Conservation (phyloP, 352 stramenopile genomes). For the Phytophthora palmivora region DNA sequence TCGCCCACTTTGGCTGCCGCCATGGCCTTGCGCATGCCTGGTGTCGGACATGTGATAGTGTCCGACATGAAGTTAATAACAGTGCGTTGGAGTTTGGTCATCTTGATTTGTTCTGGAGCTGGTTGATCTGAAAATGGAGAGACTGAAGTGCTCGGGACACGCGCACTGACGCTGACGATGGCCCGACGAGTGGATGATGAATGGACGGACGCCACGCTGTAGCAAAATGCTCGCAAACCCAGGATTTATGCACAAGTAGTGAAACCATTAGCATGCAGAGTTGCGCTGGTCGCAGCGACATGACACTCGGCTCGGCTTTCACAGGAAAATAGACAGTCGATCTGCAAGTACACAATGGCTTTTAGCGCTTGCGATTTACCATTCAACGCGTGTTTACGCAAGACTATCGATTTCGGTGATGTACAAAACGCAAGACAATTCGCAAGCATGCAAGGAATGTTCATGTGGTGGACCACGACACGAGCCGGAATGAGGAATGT, state of each 20-base stretch:
- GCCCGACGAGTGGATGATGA: conserved; percentile 14
- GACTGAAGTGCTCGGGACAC: conserved; percentile 1
- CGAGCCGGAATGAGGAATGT: conserved; percentile 24
- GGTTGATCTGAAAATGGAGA: conserved; percentile 26
- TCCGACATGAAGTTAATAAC: conserved; percentile 96
- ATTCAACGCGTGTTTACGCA: conserved; percentile 25
- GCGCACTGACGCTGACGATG: not conserved
- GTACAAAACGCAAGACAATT: conserved; percentile 31
- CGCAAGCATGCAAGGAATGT: conserved; percentile 8
- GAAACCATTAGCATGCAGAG: conserved; percentile 36
- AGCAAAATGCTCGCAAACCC: conserved; percentile 12
- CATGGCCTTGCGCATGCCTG: conserved; percentile 92
- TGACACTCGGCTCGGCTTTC: conserved; percentile 4
- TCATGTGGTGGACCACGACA: conserved; percentile 29
- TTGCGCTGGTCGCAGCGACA: conserved; percentile 40
- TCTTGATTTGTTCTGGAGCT: conserved; percentile 19
- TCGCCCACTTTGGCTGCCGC: conserved; percentile 77
- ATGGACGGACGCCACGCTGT: not conserved
- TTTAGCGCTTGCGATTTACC: too few relatives aligned
- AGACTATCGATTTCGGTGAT: conserved; percentile 14
- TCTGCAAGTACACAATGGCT: too few relatives aligned
- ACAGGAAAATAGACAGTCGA: conserved; percentile 36
- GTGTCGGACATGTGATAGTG: conserved; percentile 95
- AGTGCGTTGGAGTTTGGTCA: conserved; percentile 31
- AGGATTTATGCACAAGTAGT: conserved; percentile 23